phyloP scores from a whole-genome alignment of 2,329 filamentous ascomycete species.

The Talaromyces sp. region DNA sequence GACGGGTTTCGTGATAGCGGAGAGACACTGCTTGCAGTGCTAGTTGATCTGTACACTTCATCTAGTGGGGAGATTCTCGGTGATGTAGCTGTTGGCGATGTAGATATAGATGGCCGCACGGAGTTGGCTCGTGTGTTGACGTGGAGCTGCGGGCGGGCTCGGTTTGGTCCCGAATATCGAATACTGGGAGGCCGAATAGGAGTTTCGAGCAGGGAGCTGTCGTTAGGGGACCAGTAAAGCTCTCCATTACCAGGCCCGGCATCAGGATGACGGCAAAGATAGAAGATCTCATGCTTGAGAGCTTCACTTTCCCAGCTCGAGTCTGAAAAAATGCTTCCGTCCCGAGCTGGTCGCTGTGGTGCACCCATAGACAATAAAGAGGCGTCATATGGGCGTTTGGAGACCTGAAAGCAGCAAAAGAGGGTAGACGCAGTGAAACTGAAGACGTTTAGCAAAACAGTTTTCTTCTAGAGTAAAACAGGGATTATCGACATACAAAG shows the following conservation, averaged over 20 bases:
- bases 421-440: constrained; percentile 33
- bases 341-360: constrained; percentile 16
- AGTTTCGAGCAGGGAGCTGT: constrained; percentile 20
- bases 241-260: constrained; percentile 23
- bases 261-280: constrained; percentile 32
- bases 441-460: background rate
- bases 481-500: constrained; percentile 26
- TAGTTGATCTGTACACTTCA: constrained; percentile 9
- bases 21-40: constrained; percentile 17
- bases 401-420: constrained; percentile 35
- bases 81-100: constrained; percentile 8
- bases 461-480: too few species aligned
- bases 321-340: constrained; percentile 28
- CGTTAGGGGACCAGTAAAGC: constrained; percentile 19
- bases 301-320: constrained; percentile 35
- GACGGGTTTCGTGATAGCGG: constrained; percentile 28
- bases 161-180: constrained; percentile 26
- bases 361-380: constrained; percentile 33
- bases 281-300: constrained; percentile 34
- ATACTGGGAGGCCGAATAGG: constrained; percentile 26
- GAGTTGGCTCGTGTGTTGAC: constrained; percentile 26
- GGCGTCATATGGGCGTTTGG: constrained; percentile 33
- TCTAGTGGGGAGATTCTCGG: constrained; percentile 8
- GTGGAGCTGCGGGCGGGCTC: constrained; percentile 25
- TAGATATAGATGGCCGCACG: constrained; percentile 25